Evolutionary conservation across 371 early-diverging fungal species (phyloP), one percentile per base, ranked within the genome.

Genomic region (Haplosporangium sp.): DNA sequence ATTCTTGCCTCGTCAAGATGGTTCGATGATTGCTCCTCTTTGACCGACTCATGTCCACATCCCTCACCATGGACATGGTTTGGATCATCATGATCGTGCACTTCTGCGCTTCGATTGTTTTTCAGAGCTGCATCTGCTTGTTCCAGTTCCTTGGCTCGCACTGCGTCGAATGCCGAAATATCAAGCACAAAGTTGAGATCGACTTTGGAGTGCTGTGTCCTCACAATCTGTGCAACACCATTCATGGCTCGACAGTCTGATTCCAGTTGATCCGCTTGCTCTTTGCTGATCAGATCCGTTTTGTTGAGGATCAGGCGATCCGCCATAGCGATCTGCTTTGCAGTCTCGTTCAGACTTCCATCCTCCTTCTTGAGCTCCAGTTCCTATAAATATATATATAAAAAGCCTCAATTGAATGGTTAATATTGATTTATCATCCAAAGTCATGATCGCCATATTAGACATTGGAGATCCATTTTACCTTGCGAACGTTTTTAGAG

Each of bases 281-380:
- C 51, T 13, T 83, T 77, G 0, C 67, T 66, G 2, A 96, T 86
- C 20, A 98, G 76, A 72, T 99, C 99, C n/a, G 86, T 87, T 80
- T 99, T 99, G 87, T 99, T 99, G 60, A 99, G 79, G 10, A 99
- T 83, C 18, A 99, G 90, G 23, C 96, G 92, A 79, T 99, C 99
- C 9, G 98, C 96, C 83, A 97, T 88, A 5, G 98, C 98, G 13
- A 99, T 90, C 80, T 98, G 98, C 58, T 95, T 93, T 59, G 68
- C 73, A n/a, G 81, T 82, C 64, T 83, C 82, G 50, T 87, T 84
- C 65, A 77, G 63, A 1, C 77, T 64, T 38, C 77, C 77, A 20
- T 77, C 68, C 13, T 77, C 64, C 37, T 71, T 83, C 51, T 86
- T 74, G 37, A 67, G 64, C 5, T 63, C 65, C 10, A 71, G 62